These are phyloP conservation scores for Annulohypoxylon maeteangense DNA, from an alignment of 495 filamentous ascomycete genomes.

Conservation along the genomic window DNA sequence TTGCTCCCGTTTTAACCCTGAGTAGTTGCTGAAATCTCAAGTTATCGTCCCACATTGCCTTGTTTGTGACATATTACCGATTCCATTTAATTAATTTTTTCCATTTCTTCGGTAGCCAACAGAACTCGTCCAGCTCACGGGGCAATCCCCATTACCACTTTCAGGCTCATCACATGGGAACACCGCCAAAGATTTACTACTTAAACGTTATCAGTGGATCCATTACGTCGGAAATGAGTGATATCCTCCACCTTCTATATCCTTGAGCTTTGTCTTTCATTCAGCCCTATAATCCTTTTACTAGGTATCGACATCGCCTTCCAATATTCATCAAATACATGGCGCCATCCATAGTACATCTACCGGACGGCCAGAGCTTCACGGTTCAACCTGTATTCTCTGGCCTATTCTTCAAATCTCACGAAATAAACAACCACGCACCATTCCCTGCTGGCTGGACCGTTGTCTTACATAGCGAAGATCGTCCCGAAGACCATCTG, in stretches of 20 bases:
- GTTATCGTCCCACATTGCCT: slow-evolving; percentile 28
- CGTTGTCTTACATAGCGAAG: slow-evolving; percentile 79
- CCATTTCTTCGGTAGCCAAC: slow-evolving; percentile 1
- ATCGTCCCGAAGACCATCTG: slow-evolving; percentile 54
- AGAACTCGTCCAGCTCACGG: slow-evolving; percentile 11
- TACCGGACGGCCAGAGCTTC: slow-evolving; percentile 88
- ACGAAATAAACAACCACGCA: slow-evolving; percentile 74
- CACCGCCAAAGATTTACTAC: slow-evolving; percentile 19
- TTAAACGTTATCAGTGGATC: slow-evolving; percentile 29
- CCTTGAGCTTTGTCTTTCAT: background rate
- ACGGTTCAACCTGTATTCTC: slow-evolving; percentile 86
- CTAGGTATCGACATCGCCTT: background rate
- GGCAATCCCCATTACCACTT: background rate
- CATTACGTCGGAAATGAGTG: slow-evolving; percentile 19
- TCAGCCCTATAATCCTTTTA: background rate
- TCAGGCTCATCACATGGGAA: slow-evolving; percentile 30
- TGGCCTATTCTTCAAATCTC: slow-evolving; percentile 86
- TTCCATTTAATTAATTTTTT: slow-evolving; percentile 3
- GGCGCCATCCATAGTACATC: slow-evolving; percentile 62
- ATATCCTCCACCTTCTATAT: slow-evolving; percentile 1
- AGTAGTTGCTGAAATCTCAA: slow-evolving; percentile 1
- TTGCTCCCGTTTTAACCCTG: background rate
- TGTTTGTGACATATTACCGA: slow-evolving; percentile 18
- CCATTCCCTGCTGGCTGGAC: slow-evolving; percentile 90
- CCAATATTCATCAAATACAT: slow-evolving; percentile 42